These are phyloP conservation scores for Aureobasidium lini DNA, from an alignment of 2,329 filamentous ascomycete genomes.

Conservation along the genomic window DNA sequence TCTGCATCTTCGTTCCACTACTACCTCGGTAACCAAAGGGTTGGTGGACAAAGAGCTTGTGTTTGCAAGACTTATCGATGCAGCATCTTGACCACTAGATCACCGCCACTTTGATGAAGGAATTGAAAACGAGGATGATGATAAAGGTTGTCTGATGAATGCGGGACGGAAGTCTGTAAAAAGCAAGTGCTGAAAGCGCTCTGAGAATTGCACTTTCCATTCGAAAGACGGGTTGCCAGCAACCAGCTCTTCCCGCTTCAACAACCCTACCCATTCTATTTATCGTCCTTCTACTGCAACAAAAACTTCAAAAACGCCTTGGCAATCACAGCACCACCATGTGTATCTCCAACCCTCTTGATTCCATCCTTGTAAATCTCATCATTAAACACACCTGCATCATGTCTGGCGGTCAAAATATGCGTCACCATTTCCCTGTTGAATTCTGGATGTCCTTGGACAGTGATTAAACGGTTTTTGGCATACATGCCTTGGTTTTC, in stretches of 20 bases:
- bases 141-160: neutral
- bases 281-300: neutral
- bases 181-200: neutral
- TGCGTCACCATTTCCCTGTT: slow-evolving; percentile 62
- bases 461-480: slow-evolving; percentile 58
- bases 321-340: slow-evolving; percentile 74
- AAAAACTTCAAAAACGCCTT: slow-evolving; percentile 66
- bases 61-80: neutral
- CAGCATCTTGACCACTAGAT: neutral
- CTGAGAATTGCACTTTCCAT: neutral
- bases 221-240: too few relatives aligned
- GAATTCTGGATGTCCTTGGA: slow-evolving; percentile 87
- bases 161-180: neutral
- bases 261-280: neutral
- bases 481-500: slow-evolving; percentile 73
- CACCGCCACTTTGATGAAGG: neutral
- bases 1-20: neutral
- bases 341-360: slow-evolving; percentile 54
- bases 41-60: neutral
- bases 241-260: neutral
- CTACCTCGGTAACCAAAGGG: too few relatives aligned
- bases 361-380: slow-evolving; percentile 63
- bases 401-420: slow-evolving; percentile 57
- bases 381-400: slow-evolving; percentile 61
- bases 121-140: too few relatives aligned